Evolutionary conservation across 1,284 basidiomycete genomes (phyloP).

Genomic region (Malassezia caprae): DNA sequence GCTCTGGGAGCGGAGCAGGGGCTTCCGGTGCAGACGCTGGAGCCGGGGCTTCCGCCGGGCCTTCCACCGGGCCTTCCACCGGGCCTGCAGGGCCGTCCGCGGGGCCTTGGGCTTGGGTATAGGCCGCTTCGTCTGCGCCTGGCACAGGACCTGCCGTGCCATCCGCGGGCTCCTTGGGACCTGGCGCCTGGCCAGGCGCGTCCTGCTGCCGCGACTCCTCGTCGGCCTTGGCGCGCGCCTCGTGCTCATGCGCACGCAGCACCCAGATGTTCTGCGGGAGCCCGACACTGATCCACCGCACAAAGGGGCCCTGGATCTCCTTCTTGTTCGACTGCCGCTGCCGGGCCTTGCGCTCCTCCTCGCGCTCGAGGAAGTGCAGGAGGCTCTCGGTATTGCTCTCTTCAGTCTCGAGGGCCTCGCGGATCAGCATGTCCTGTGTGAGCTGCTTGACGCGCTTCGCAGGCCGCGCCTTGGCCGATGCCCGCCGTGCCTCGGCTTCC

Average conservation of each 20-base stretch:
- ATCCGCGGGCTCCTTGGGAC: no score
- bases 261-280: constrained; percentile 15
- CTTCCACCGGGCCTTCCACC: no score
- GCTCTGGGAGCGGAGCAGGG: not conserved
- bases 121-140: no score
- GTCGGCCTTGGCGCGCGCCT: not conserved
- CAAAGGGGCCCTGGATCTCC: constrained; percentile 59
- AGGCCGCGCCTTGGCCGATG: constrained; percentile 29
- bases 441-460: constrained; percentile 43
- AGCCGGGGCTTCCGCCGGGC: not conserved
- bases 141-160: no score
- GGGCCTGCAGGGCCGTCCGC: no score
- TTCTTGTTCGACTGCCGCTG: constrained; percentile 56
- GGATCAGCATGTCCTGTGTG: constrained; percentile 70
- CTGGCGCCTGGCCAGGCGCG: not conserved
- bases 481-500: constrained; percentile 59
- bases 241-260: not conserved
- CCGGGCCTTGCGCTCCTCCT: constrained; percentile 68
- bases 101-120: no score
- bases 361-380: constrained; percentile 62
- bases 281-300: constrained; percentile 63
- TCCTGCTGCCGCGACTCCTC: not conserved
- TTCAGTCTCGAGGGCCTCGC: constrained; percentile 69
- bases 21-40: not conserved
- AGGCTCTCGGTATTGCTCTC: constrained; percentile 72